Base-by-base conservation (phyloP, 2,329 filamentous ascomycete genomes). In the Aspergillus neotritici region DNA sequence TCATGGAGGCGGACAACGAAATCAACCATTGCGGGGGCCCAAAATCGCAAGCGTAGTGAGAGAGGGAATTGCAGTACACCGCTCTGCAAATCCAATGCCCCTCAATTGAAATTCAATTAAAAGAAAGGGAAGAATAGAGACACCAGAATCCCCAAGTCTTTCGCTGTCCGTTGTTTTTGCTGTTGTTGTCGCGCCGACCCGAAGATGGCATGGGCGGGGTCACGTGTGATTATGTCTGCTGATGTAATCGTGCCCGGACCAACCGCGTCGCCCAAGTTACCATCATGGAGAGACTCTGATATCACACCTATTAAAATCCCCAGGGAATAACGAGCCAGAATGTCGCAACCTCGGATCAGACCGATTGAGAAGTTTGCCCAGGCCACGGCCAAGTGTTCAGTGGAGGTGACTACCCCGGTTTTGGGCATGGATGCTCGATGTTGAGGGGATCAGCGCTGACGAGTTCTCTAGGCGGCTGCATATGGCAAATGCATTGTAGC, bases 401-500 rank as follows among this genome's bases (percentile, higher is more conserved):
- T 71, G 39, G 82, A 87, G 72, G 83, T 84, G 64, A 31, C 65
- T 58, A 13, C 15, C 32, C 28, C 34, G 30, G n/a, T 13, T 34
- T 16, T 12, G 5, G 4, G 8, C n/a, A 8, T 25, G 31, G 7
- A 36, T 28, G 13, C 32, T 16, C 11, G 10, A 31, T 33, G 10
- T 28, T 31, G 38, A 13, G 12, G 25, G 28, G 30, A 39, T 37
- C 35, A 25, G 44, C 39, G 41, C 55, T 53, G 54, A 50, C 44
- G 31, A 28, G 33, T 43, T 38, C 40, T 44, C 50, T 25, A 97
- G 91, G 85, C 87, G 40, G 76, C 87, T 3, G 74, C 79, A 10
- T 98, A 97, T 61, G 93, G 91, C 53, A 90, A 89, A 73, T 98
- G 93, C 64, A 83, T 98, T 51, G 78, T 91, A 39, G 80, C 81